Conservation (phyloP, 805 yeast genomes). For the Saturnispora sekii region DNA sequence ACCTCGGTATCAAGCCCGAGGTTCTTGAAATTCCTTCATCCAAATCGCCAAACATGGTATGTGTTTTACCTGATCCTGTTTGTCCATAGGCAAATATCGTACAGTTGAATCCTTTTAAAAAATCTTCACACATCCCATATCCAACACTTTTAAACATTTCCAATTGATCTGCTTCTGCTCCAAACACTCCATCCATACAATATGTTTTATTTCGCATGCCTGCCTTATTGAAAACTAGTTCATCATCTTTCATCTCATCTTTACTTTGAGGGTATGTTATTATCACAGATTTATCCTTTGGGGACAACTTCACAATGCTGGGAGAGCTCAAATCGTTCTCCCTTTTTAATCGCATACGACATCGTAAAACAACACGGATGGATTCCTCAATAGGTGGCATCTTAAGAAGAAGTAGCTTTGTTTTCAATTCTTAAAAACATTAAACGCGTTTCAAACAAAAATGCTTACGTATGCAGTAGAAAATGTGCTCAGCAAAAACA, state of each 20-base stretch:
- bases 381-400: constrained; percentile 17
- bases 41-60: constrained; percentile 44
- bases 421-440: too few species aligned
- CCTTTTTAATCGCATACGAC: constrained; percentile 39
- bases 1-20: constrained; percentile 44
- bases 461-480: background rate
- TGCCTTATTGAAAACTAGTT: constrained; percentile 2
- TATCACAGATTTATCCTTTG: constrained; percentile 16
- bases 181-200: constrained; percentile 47
- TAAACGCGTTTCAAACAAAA: too few species aligned
- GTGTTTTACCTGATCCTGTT: constrained; percentile 54
- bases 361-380: constrained; percentile 45
- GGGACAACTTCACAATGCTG: constrained; percentile 38
- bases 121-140: constrained; percentile 38
- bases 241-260: background rate
- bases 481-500: background rate
- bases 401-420: background rate
- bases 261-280: constrained; percentile 5
- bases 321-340: constrained; percentile 39
- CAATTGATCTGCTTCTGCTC: constrained; percentile 42
- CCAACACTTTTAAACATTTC: constrained; percentile 38
- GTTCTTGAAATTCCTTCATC: background rate
- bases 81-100: constrained; percentile 53
- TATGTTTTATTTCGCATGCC: constrained; percentile 26
- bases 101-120: constrained; percentile 42